Conservation (phyloP, 768 basidiomycete genomes). For the Collybia nuda region DNA sequence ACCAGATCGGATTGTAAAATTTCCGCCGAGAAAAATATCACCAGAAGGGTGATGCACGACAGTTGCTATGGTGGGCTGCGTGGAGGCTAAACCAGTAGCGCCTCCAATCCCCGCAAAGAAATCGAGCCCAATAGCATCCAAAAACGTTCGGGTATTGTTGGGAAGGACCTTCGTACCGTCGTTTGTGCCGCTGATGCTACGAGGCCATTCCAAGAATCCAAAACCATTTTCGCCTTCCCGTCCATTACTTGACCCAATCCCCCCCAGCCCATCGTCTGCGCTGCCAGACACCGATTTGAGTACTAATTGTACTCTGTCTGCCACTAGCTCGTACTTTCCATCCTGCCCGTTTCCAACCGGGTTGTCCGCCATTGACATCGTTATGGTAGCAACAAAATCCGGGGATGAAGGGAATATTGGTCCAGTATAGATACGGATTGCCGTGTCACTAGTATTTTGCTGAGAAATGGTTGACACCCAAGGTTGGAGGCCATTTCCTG, state of each 20-base stretch:
- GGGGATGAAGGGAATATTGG: constrained; percentile 75
- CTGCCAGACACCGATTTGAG: constrained; percentile 62
- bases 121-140: constrained; percentile 63
- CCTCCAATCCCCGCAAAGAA: constrained; percentile 64
- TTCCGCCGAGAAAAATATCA: constrained; percentile 71
- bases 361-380: constrained; percentile 66
- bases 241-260: constrained; percentile 27
- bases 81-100: constrained; percentile 30
- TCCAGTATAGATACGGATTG: constrained; percentile 73
- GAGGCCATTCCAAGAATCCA: constrained; percentile 90
- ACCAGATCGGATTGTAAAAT: constrained; percentile 63
- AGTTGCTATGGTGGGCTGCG: constrained; percentile 43
- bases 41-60: constrained; percentile 69
- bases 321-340: constrained; percentile 80
- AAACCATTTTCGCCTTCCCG: constrained; percentile 51
- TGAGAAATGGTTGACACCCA: constrained; percentile 75
- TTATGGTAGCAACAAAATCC: constrained; percentile 71
- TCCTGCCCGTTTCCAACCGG: constrained; percentile 64
- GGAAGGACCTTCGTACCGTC: constrained; percentile 65
- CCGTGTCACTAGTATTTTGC: constrained; percentile 61
- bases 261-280: constrained; percentile 26
- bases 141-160: constrained; percentile 67
- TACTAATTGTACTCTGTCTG: constrained; percentile 80
- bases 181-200: constrained; percentile 33
- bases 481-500: constrained; percentile 64